Conservation (phyloP, 2,329 filamentous ascomycete genomes). For the Botrytis fragariae region DNA sequence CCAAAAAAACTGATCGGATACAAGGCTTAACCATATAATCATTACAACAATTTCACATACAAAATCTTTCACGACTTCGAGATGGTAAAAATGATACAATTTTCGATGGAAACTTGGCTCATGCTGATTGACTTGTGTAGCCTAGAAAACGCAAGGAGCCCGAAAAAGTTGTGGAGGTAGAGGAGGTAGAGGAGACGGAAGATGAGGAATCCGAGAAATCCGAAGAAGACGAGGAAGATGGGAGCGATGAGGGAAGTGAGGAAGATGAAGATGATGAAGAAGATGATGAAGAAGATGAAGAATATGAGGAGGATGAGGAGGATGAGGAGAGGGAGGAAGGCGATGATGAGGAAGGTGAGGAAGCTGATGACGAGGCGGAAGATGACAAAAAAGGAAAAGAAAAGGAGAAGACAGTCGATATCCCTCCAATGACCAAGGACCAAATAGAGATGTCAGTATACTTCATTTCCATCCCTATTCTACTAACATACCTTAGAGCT, state of each 20-base stretch:
- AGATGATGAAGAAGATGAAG: background rate
- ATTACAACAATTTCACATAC: background rate
- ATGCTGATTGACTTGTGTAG: background rate
- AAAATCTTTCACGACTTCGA: background rate
- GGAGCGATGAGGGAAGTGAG: background rate
- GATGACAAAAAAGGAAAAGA: background rate
- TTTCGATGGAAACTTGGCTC: background rate
- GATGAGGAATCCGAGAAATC: background rate
- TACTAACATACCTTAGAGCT: background rate
- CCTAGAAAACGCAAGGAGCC: background rate
- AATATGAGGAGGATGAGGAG: background rate
- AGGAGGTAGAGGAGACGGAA: background rate
- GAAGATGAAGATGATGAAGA: background rate
- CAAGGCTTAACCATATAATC: background rate
- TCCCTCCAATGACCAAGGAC: background rate
- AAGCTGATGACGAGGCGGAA: background rate
- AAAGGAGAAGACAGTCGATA: background rate
- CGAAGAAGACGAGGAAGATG: background rate
- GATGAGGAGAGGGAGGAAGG: background rate
- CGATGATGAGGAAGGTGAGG: background rate
- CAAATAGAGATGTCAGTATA: background rate
- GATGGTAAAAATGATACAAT: background rate
- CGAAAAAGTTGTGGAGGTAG: background rate
- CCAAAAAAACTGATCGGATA: background rate
- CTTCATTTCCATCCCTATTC: background rate